These are phyloP conservation scores for Neocatenulostroma microsporum DNA, from an alignment of 2,329 filamentous ascomycete genomes.

Conservation along the genomic window DNA sequence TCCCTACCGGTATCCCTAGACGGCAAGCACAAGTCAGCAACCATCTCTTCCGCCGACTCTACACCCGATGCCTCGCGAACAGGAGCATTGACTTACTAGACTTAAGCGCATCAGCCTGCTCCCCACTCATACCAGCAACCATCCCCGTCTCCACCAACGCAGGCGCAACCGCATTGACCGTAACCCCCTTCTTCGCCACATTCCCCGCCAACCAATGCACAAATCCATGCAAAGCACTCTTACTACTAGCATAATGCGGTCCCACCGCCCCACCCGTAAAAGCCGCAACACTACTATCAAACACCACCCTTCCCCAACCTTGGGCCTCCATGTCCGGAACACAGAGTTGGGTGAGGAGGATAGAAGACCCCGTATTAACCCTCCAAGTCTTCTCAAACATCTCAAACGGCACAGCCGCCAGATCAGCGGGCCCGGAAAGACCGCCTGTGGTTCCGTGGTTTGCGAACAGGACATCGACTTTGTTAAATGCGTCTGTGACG, in stretches of 20 bases:
- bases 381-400: constrained; percentile 33
- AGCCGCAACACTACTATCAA: constrained; percentile 33
- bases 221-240: constrained; percentile 41
- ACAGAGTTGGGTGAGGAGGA: constrained; percentile 34
- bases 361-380: constrained; percentile 31
- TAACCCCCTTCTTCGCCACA: constrained; percentile 39
- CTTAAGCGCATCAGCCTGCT: constrained; percentile 24
- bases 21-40: neutral
- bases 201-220: constrained; percentile 39
- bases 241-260: constrained; percentile 34
- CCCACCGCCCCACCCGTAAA: constrained; percentile 36
- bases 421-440: constrained; percentile 18
- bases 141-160: constrained; percentile 40
- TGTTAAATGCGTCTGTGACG: constrained; percentile 27
- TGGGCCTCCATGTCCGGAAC: constrained; percentile 30
- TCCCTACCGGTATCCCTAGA: constrained; percentile 37
- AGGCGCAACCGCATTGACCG: constrained; percentile 43
- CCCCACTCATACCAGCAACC: constrained; percentile 30
- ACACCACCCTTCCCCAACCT: constrained; percentile 33
- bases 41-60: constrained; percentile 2
- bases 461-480: constrained; percentile 36
- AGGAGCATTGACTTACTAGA: constrained; percentile 24
- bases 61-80: no score
- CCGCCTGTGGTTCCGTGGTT: constrained; percentile 30
- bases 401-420: constrained; percentile 30